These are phyloP conservation scores for Colletotrichum abscissum DNA, from an alignment of 2,329 filamentous ascomycete genomes.

Conservation along the genomic window DNA sequence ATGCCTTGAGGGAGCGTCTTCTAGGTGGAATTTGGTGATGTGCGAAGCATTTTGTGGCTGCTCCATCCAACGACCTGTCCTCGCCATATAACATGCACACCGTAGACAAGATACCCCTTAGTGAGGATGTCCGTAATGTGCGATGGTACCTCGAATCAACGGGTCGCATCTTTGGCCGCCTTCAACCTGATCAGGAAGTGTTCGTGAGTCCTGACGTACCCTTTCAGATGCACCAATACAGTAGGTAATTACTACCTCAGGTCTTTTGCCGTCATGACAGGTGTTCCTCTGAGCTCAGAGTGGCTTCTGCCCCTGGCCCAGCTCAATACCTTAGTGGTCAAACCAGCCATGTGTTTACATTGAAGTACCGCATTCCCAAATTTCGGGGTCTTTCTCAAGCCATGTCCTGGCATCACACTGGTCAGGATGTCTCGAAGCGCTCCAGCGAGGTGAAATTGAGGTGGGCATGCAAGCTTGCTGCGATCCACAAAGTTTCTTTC, in stretches of 20 bases:
- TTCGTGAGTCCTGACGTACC: constrained; percentile 15
- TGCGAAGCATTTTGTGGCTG: background rate
- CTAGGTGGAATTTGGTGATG: background rate
- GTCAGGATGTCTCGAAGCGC: background rate
- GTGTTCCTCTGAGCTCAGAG: background rate
- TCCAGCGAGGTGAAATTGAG: constrained; percentile 4
- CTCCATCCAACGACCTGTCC: background rate
- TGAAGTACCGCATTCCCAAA: background rate
- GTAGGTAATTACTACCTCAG: no score
- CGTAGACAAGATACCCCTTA: background rate
- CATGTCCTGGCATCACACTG: background rate
- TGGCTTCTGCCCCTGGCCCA: background rate
- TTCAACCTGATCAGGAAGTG: background rate
- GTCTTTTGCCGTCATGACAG: background rate
- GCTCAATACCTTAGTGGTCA: background rate
- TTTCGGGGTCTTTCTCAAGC: background rate
- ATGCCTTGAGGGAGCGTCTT: constrained; percentile 19
- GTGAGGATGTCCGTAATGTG: background rate
- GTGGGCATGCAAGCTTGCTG: constrained; percentile 28
- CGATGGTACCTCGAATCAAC: background rate
- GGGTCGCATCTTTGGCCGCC: constrained; percentile 12
- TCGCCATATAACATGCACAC: background rate
- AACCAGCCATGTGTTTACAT: background rate
- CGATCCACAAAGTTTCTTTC: constrained; percentile 31
- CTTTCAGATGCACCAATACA: background rate